Evolutionary conservation across 257 asterid species (phyloP), one percentile per base, ranked within the genome.

Genomic region (Plantago elongata): DNA sequence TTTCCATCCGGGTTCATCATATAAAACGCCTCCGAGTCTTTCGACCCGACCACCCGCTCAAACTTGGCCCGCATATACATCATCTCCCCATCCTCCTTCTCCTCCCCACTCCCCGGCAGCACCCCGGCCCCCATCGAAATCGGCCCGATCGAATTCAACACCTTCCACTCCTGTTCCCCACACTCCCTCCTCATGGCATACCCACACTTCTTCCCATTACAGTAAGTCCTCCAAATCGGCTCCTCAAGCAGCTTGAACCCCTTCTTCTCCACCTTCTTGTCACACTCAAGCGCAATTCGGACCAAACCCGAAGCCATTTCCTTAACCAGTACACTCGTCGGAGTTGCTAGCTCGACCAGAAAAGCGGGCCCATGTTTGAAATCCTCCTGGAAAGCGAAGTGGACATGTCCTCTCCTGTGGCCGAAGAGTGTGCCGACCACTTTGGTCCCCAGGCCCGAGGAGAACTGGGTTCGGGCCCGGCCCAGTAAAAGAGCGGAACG

Each of bases 121-220:
- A 92, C 97, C 11, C 99, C 97, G 0, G 99, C 99, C 15, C 97
- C 99, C 99, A 92, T 92, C 29, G 97, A 69, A 9, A 86, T 84
- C 42, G 91, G 96, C 9, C 97, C 96, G 14, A 92, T 75, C 0
- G 96, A 72, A 13, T 86, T 86, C 74, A 92, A 42, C 0, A 92
- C 86, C 65, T 79, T 86, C 99, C 93, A 83, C 71, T 92, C 95
- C 9, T 84, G 91, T 0, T 81, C 75, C 57, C 97, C 97, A 69
- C 96, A 89, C 8, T 81, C 96, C 56, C 97, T 74, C 68, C 85
- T 75, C 71, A 82, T 74, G 6, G 95, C 99, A 27, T 81, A 89
- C 43, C 99, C 99, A 60, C 97, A 89, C 45, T 84, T 89, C 56
- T 77, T 80, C 2, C 97, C 99, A 27, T 92, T 92, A 57, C 99